phyloP scores from a whole-genome alignment of 805 yeast species.

The Candida fluviatilis region DNA sequence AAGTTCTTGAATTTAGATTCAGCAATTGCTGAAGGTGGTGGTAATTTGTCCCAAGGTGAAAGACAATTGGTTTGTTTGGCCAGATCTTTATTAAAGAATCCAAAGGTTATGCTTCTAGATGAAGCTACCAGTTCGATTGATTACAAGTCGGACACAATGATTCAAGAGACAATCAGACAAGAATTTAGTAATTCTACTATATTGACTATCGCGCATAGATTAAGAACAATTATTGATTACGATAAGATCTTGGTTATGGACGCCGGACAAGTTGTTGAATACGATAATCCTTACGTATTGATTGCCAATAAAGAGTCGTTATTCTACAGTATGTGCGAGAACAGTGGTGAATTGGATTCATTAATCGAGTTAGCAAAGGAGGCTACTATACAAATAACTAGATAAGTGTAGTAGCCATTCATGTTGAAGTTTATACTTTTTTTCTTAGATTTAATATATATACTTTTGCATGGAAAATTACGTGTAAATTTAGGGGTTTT shows the following conservation, averaged over 20 bases:
- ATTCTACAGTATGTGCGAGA: constrained; percentile 59
- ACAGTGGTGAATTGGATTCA: constrained; percentile 86
- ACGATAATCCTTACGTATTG: constrained; percentile 52
- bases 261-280: constrained; percentile 54
- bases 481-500: too few relatives aligned
- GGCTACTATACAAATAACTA: constrained; percentile 42
- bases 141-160: constrained; percentile 74
- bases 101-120: constrained; percentile 72
- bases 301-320: constrained; percentile 44
- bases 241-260: constrained; percentile 58
- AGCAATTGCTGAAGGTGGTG: constrained; percentile 68
- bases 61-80: constrained; percentile 79
- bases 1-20: constrained; percentile 62
- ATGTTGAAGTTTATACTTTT: too few relatives aligned
- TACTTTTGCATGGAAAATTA: too few relatives aligned
- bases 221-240: constrained; percentile 78
- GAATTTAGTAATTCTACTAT: constrained; percentile 71
- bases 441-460: too few relatives aligned
- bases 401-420: too few relatives aligned
- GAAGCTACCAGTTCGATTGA: constrained; percentile 89
- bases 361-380: constrained; percentile 69
- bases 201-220: constrained; percentile 80
- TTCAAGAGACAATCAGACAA: constrained; percentile 73
- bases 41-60: constrained; percentile 80
- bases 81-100: constrained; percentile 65